These are phyloP conservation scores for Solanum lignicaule DNA, from an alignment of 257 asterid species.

Conservation along the genomic window DNA sequence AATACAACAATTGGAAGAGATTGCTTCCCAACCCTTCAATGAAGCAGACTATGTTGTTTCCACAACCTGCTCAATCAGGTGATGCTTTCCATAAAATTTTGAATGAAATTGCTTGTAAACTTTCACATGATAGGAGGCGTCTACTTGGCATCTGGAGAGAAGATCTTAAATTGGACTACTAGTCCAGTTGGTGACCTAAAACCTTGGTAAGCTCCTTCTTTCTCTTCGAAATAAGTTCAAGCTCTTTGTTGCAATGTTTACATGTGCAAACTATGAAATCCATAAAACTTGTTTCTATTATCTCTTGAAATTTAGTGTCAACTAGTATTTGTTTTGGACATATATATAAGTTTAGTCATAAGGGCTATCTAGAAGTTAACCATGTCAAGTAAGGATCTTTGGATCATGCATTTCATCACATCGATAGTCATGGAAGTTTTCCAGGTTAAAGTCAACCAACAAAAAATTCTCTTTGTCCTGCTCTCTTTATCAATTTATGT, in stretches of 20 bases:
- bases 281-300: not conserved
- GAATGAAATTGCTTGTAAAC: slow-evolving; percentile 64
- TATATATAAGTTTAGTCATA: not conserved
- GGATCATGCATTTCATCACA: not conserved
- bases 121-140: too few species aligned
- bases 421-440: not conserved
- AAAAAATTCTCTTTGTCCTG: not conserved
- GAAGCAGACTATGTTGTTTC: slow-evolving; percentile 83
- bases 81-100: slow-evolving; percentile 81
- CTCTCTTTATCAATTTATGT: not conserved
- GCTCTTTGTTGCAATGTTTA: not conserved
- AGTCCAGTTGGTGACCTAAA: slow-evolving; percentile 71
- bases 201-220: slow-evolving; percentile 36
- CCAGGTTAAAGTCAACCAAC: not conserved
- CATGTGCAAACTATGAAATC: not conserved
- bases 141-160: too few species aligned
- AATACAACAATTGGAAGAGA: slow-evolving; percentile 13
- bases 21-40: slow-evolving; percentile 77
- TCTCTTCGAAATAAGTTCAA: not conserved
- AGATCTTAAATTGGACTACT: slow-evolving; percentile 65
- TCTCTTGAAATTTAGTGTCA: not conserved
- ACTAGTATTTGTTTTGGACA: not conserved
- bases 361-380: not conserved
- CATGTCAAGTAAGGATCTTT: not conserved
- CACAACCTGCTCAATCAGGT: slow-evolving; percentile 67